Conservation (phyloP, 306 rosid genomes). For the Prunus fruticosa region DNA sequence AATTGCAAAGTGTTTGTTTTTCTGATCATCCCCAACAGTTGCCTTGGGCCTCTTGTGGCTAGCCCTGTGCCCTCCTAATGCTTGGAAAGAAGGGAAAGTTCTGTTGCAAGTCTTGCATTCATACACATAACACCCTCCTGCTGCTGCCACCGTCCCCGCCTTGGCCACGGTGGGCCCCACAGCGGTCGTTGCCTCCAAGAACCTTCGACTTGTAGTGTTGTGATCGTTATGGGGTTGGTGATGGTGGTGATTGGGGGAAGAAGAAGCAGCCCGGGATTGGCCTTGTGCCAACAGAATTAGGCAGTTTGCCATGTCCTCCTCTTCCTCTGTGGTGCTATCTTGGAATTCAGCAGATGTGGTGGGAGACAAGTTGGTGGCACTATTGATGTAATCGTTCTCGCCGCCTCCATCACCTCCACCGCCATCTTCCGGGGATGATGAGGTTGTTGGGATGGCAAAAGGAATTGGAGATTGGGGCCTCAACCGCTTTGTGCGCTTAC, state of each 20-base stretch:
- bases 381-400: neutral
- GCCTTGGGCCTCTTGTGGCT: constrained; percentile 80
- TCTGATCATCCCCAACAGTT: constrained; percentile 19
- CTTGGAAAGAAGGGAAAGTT: constrained; percentile 85
- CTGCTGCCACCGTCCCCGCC: constrained; percentile 9
- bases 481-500: constrained; percentile 86
- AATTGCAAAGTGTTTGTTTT: constrained; percentile 13
- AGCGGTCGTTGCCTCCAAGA: constrained; percentile 43
- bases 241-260: constrained; percentile 5
- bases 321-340: constrained; percentile 52
- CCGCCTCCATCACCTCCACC: neutral
- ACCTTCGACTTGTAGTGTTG: constrained; percentile 36
- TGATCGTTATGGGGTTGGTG: constrained; percentile 12
- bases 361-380: constrained; percentile 26
- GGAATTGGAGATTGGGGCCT: constrained; percentile 89
- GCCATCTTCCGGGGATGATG: constrained; percentile 28
- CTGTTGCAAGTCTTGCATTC: constrained; percentile 84
- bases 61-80: constrained; percentile 82
- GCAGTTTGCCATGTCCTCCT: constrained; percentile 87
- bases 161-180: constrained; percentile 13
- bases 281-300: constrained; percentile 83
- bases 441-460: constrained; percentile 38
- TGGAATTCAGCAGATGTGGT: constrained; percentile 39
- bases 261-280: constrained; percentile 30
- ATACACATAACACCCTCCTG: constrained; percentile 51